phyloP scores from a whole-genome alignment of 495 filamentous ascomycete species.

The Xylaria intraflava region DNA sequence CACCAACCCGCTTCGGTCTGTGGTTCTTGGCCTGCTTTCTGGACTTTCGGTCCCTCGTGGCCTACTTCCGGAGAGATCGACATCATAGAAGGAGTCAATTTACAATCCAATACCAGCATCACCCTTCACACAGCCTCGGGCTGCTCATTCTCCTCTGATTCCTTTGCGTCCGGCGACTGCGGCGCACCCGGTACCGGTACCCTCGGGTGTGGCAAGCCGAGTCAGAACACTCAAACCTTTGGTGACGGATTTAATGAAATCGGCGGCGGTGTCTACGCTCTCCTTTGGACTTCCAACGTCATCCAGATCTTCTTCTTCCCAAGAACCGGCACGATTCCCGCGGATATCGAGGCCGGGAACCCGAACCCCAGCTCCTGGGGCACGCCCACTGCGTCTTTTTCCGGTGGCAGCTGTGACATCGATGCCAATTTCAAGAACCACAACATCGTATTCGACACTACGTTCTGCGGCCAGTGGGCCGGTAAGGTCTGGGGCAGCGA shows the following conservation, averaged over 20 bases:
- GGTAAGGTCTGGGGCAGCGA: constrained; percentile 51
- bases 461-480: constrained; percentile 89
- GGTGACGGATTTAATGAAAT: constrained; percentile 66
- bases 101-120: constrained; percentile 55
- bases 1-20: constrained; percentile 73
- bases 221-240: constrained; percentile 46
- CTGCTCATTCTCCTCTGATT: constrained; percentile 52
- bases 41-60: constrained; percentile 72
- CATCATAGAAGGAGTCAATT: constrained; percentile 83
- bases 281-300: constrained; percentile 60
- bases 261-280: constrained; percentile 71
- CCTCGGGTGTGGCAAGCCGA: constrained; percentile 43
- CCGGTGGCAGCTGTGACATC: constrained; percentile 54
- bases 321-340: constrained; percentile 45
- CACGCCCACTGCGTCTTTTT: constrained; percentile 59
- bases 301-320: constrained; percentile 80
- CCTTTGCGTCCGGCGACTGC: constrained; percentile 45
- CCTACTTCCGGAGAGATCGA: constrained; percentile 80
- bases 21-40: constrained; percentile 57
- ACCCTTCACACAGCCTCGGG: constrained; percentile 66
- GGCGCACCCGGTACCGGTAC: constrained; percentile 43
- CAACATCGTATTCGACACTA: constrained; percentile 72
- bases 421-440: constrained; percentile 60
- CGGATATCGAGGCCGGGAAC: constrained; percentile 46
- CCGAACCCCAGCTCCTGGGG: constrained; percentile 64